Base-by-base conservation (phyloP, 345 rosid genomes). In the Aurinia saxatilis region DNA sequence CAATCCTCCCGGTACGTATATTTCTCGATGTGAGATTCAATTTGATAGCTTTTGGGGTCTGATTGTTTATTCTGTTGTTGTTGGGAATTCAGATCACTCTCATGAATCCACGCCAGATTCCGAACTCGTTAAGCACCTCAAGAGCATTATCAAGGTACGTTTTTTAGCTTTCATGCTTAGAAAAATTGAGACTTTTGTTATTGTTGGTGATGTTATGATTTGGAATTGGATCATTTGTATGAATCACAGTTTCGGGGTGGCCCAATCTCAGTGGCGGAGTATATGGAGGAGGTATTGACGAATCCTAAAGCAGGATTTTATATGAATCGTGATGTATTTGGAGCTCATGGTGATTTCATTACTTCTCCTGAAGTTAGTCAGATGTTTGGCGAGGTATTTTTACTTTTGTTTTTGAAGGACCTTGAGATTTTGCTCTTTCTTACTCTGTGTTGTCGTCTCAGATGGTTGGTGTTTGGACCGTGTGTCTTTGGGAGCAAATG, bases 311-410 rank as follows among this genome's bases (percentile, higher is more conserved):
- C 80, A 59, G 99, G 96, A 29, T 93, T 84, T 63, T 93, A 90
- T 63, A 90, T 93, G 66, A 90, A 82, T 68, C 84, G 85, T 37
- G 96, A 90, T 78, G 95, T 87, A 7, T 93, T 93, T 81, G 99
- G 96, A 35, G 79, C 78, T n/a, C 86, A 85, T 67, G 97, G 96
- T 47, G 95, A 90, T 84, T 93, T 93, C 77, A 84, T 90, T 53
- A 93, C 97, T 62, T 93, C 95, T 57, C 99, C 99, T 5, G 97
- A 93, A 85, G 96, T 93, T 21, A 85, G 96, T 72, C 97, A 90
- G 77, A 85, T 90, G 97, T 85, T 93, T 31, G 97, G 96, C 7
- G 96, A 90, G 97, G 96, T 90, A 75, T 59, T 69, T 56, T 66
- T 66, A 46, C 18, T 15, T 45, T 3, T 5, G 6, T 27, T 50